phyloP scores from a whole-genome alignment of 768 basidiomycete genomes.

The Mycena galericulata region DNA sequence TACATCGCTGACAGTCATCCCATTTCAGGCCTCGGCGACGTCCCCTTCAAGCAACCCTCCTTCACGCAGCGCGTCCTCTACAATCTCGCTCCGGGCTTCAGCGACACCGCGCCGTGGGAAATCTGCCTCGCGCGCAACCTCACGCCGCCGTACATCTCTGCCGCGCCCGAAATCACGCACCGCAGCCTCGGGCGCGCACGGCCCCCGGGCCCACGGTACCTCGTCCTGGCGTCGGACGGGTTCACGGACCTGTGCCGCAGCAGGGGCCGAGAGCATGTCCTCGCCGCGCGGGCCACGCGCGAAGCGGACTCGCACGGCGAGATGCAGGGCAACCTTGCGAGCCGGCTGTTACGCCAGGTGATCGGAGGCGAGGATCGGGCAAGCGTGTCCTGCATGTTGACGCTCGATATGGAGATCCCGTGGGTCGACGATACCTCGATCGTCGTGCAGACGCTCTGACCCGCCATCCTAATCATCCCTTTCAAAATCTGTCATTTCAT shows the following conservation, averaged over 20 bases:
- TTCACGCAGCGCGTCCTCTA: constrained; percentile 76
- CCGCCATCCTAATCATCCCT: no score
- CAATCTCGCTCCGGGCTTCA: constrained; percentile 72
- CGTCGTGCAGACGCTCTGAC: constrained; percentile 69
- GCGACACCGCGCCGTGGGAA: constrained; percentile 73
- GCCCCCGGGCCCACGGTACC: constrained; percentile 55
- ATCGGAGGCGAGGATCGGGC: constrained; percentile 68
- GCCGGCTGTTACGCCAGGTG: constrained; percentile 66
- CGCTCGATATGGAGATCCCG: constrained; percentile 72
- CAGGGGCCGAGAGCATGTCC: constrained; percentile 57
- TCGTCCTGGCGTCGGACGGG: constrained; percentile 76
- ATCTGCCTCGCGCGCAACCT: constrained; percentile 70
- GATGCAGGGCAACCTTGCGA: constrained; percentile 57
- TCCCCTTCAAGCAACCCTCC: constrained; percentile 77
- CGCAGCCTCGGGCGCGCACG: constrained; percentile 47
- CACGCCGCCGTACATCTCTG: constrained; percentile 76
- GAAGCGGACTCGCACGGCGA: constrained; percentile 49
- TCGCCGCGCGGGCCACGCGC: constrained; percentile 64
- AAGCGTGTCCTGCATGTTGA: constrained; percentile 68
- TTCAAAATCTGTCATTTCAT: no score
- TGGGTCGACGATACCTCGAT: constrained; percentile 81
- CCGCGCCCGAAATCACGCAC: constrained; percentile 73
- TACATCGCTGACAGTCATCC: not conserved
- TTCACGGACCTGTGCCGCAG: constrained; percentile 70
- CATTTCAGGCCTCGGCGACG: constrained; percentile 79